A percentile compares a stretch with the other conserved stretches of the same genome.
phyloP scores from a whole-genome alignment of 768 basidiomycete genomes.

The Lanmaoa rubissima region DNA sequence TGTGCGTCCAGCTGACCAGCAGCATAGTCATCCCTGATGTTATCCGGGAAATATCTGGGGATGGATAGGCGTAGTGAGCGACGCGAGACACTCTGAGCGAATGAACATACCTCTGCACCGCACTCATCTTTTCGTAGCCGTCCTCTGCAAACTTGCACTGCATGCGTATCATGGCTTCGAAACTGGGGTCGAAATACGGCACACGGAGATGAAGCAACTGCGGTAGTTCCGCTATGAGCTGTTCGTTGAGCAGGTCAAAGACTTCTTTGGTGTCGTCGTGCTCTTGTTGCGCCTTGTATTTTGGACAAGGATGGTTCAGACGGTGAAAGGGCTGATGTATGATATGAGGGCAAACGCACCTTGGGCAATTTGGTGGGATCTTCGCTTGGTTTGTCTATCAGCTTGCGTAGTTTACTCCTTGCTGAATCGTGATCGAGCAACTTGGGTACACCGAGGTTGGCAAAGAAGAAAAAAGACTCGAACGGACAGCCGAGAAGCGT shows the following conservation, averaged over 20 bases:
- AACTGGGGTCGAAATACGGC: constrained; percentile 97
- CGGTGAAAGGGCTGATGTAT: neutral
- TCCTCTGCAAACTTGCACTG: constrained; percentile 98
- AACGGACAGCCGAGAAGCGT: neutral
- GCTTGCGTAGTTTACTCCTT: constrained; percentile 83
- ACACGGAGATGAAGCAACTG: constrained; percentile 92
- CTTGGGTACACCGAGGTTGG: constrained; percentile 38
- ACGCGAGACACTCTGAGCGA: neutral
- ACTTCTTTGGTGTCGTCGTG: constrained; percentile 93
- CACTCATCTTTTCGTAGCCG: constrained; percentile 94
- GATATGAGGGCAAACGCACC: constrained; percentile 37
- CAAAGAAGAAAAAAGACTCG: neutral
- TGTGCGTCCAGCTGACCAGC: constrained; percentile 95
- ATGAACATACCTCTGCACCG: constrained; percentile 72
- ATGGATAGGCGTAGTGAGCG: neutral
- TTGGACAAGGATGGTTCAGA: neutral
- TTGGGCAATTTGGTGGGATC: constrained; percentile 89
- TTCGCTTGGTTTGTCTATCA: constrained; percentile 89
- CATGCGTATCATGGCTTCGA: constrained; percentile 98
- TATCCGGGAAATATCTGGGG: constrained; percentile 81
- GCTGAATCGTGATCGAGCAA: constrained; percentile 95
- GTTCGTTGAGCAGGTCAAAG: constrained; percentile 90
- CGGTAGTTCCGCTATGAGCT: constrained; percentile 88
- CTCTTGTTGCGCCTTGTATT: constrained; percentile 79
- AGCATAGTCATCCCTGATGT: constrained; percentile 93